phyloP scores from a whole-genome alignment of 2,329 filamentous ascomycete genomes.

The Bertia moriformis region DNA sequence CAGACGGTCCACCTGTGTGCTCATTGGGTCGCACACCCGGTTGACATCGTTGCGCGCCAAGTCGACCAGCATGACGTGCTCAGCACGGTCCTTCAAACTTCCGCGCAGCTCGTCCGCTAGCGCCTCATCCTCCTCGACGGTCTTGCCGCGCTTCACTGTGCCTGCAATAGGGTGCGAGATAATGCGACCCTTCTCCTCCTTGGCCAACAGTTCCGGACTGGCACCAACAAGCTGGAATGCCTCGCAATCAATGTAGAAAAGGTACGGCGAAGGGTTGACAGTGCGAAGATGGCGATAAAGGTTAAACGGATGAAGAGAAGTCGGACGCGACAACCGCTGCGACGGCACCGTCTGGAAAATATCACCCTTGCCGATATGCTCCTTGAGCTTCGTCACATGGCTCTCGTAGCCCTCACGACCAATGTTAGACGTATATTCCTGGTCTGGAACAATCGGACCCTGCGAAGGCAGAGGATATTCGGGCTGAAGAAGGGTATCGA shows the following conservation, averaged over 20 bases:
- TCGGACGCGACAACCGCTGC: conserved; percentile 80
- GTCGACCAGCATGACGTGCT: conserved; percentile 97
- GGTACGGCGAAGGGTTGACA: conserved; percentile 93
- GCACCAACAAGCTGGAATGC: conserved; percentile 93
- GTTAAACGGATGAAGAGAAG: conserved; percentile 88
- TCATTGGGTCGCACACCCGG: conserved; percentile 78
- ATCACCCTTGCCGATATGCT: conserved; percentile 80
- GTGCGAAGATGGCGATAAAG: conserved; percentile 90
- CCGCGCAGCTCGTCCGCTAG: conserved; percentile 64
- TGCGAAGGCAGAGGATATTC: conserved; percentile 69
- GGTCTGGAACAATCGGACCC: conserved; percentile 53
- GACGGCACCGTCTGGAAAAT: conserved; percentile 97
- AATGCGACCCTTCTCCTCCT: conserved; percentile 71
- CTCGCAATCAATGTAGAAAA: conserved; percentile 86
- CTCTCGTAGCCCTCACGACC: conserved; percentile 75
- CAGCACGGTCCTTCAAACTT: conserved; percentile 80
- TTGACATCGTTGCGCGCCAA: conserved; percentile 93
- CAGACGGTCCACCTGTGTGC: conserved; percentile 78
- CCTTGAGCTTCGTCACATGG: conserved; percentile 76
- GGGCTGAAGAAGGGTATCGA: conserved; percentile 58
- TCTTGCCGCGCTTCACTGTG: conserved; percentile 76
- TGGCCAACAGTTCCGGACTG: conserved; percentile 86
- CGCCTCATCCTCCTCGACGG: conserved; percentile 64
- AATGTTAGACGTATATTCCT: conserved; percentile 83
- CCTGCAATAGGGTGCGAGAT: conserved; percentile 96